Evolutionary conservation across 2,329 filamentous ascomycete species (phyloP).

Genomic region (Leptographium wingfieldii): DNA sequence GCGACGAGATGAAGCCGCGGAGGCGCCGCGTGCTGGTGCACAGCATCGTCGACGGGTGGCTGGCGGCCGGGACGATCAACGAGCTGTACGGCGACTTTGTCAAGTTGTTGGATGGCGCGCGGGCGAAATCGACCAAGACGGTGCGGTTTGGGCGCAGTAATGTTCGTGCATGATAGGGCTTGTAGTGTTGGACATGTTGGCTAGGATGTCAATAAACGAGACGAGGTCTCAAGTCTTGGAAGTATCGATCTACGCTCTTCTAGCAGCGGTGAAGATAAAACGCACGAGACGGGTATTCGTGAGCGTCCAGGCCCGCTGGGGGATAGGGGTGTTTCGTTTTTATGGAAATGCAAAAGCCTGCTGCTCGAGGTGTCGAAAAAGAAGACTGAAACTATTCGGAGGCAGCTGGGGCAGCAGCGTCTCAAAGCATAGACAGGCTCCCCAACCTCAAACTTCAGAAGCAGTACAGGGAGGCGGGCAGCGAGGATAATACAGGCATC

Average conservation of each 20-base stretch:
- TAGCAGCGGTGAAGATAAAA: background rate
- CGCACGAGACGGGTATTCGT: background rate
- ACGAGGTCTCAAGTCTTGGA: too few relatives aligned
- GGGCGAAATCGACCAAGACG: constrained; percentile 25
- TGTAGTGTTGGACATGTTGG: background rate
- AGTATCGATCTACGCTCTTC: too few relatives aligned
- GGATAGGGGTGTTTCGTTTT: background rate
- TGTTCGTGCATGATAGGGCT: background rate
- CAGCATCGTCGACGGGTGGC: constrained; percentile 52
- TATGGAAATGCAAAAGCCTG: background rate
- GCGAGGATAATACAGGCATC: too few relatives aligned
- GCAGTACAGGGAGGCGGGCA: too few relatives aligned
- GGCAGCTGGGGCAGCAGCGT: background rate
- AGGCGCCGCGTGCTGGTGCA: constrained; percentile 49
- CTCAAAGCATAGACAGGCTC: background rate
- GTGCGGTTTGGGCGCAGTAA: constrained; percentile 4
- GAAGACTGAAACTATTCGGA: background rate
- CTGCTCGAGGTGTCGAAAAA: too few relatives aligned
- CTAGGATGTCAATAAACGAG: background rate
- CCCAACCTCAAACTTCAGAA: background rate
- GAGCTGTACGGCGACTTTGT: constrained; percentile 55
- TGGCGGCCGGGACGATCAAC: constrained; percentile 41
- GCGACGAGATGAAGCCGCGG: constrained; percentile 47
- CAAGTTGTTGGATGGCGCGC: constrained; percentile 43
- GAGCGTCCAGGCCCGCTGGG: background rate